Evolutionary conservation across 2,329 filamentous ascomycete species (phyloP).

Genomic region (Aspergillus caelatus): DNA sequence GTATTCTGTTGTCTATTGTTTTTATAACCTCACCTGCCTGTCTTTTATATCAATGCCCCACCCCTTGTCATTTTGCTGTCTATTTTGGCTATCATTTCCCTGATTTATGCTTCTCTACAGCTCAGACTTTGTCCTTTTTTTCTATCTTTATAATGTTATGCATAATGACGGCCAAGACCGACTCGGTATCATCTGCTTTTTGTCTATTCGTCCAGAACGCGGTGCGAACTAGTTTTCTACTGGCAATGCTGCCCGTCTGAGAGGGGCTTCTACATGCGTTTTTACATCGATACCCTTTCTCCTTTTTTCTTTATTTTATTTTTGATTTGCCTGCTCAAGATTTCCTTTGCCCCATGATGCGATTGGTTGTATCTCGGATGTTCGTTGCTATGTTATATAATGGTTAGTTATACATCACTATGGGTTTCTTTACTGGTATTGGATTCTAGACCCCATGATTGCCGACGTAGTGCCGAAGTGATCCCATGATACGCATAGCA

Average conservation of each 20-base stretch:
- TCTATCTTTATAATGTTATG: conserved; percentile 3
- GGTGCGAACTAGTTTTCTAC: conserved; percentile 12
- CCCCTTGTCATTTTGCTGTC: background rate
- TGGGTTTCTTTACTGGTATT: background rate
- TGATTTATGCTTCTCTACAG: background rate
- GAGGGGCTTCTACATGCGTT: conserved; percentile 12
- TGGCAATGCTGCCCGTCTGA: conserved; percentile 2
- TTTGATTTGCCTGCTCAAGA: background rate
- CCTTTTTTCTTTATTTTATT: conserved; percentile 15
- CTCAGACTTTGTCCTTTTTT: background rate
- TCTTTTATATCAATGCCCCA: background rate
- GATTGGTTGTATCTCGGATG: conserved; percentile 6
- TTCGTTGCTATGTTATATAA: conserved; percentile 4
- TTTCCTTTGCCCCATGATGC: background rate
- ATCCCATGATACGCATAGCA: no score
- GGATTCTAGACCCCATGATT: background rate
- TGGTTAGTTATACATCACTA: background rate
- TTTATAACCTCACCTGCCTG: background rate
- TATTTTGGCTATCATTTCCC: background rate
- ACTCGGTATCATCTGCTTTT: conserved; percentile 16
- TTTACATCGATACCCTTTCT: conserved; percentile 39
- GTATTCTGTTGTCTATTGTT: background rate
- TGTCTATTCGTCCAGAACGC: conserved; percentile 14
- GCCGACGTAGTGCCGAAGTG: background rate
- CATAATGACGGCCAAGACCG: conserved; percentile 13